Percentiles rank a stretch among this genome's conserved stretches.
phyloP scores from a whole-genome alignment of 768 basidiomycete genomes.

The Kwoniella botswanensis region DNA sequence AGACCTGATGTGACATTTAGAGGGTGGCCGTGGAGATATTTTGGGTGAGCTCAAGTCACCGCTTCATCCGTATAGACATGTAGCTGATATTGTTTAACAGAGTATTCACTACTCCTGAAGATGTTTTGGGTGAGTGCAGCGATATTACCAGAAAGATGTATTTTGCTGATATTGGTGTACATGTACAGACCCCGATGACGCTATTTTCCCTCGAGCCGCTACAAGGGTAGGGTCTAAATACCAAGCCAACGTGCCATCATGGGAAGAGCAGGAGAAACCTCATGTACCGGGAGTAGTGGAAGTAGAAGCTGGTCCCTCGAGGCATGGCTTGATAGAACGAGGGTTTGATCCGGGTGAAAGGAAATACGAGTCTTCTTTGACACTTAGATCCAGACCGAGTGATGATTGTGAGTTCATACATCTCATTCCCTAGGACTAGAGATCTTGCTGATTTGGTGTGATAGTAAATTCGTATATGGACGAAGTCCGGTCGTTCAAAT shows the following conservation, averaged over 20 bases:
- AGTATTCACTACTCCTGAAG: constrained; percentile 86
- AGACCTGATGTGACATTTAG: constrained; percentile 52
- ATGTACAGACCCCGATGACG: constrained; percentile 84
- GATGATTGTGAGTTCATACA: constrained; percentile 36
- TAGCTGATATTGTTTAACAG: constrained; percentile 59
- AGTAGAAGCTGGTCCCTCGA: constrained; percentile 46
- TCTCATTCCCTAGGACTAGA: background rate
- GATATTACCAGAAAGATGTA: background rate
- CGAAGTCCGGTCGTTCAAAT: constrained; percentile 29
- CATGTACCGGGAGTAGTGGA: constrained; percentile 32
- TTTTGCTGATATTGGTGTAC: constrained; percentile 2
- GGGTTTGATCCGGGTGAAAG: constrained; percentile 45
- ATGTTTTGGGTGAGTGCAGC: constrained; percentile 73
- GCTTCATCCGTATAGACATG: too few species aligned
- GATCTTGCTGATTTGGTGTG: constrained; percentile 6
- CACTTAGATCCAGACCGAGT: constrained; percentile 39
- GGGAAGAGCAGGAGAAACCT: constrained; percentile 54
- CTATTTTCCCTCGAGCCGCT: constrained; percentile 91
- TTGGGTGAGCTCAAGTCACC: constrained; percentile 67
- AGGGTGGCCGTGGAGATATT: constrained; percentile 77
- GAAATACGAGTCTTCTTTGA: constrained; percentile 46
- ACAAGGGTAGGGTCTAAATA: constrained; percentile 88
- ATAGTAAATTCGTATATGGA: constrained; percentile 44
- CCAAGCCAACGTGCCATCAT: constrained; percentile 68
- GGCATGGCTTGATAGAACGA: constrained; percentile 47